Base-by-base conservation (phyloP, 2,329 filamentous ascomycete species). In the Xylaria sp. region DNA sequence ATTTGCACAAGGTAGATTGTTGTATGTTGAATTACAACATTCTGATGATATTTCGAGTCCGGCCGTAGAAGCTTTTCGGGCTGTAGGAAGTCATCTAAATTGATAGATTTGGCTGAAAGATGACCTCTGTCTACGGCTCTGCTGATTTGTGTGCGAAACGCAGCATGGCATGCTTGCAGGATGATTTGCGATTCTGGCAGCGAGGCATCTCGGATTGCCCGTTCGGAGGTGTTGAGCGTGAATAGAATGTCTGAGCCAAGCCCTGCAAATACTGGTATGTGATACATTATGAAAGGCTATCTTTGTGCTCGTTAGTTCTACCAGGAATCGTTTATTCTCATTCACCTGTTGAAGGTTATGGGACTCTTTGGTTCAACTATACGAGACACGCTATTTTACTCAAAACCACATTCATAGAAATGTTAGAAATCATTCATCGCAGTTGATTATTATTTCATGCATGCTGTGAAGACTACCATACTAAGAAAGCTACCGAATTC, bases 221-320 rank as follows among this genome's bases (percentile, higher is more conserved):
- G 51, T 40, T 64, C 60, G 7, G 59, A 56, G 6, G 59, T 67
- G 44, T 11, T 58, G 15, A 20, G 33, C 28, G 65, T 60, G 60
- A 67, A 67, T 7, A 67, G 44, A 11, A 60, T 46, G 23, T 67
- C 60, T n/a, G 65, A 67, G 51, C 65, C 65, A 36, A 67, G 60
- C 33, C 65, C 65, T 28, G 65, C 65, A 48, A 67, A 67, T 20
- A 67, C 65, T 31, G 59, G 59, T 63, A 67, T 63, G 46, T 60
- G 51, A 59, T 62, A 46, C 65, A 67, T 67, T 36, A 13, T 59
- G 36, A 58, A 56, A 2, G 20, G 3, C 17, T 58, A 28, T 58
- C 9, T 40, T 26, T n/a, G 38, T 26, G 38, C 15, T 58, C 23
- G 23, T 31, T 40, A 28, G 15, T 44, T 11, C 4, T 40, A 31